A percentile compares a stretch with the other conserved stretches of the same genome.
phyloP scores from a whole-genome alignment of 305 asterid species.

The Fraxinus sp. region DNA sequence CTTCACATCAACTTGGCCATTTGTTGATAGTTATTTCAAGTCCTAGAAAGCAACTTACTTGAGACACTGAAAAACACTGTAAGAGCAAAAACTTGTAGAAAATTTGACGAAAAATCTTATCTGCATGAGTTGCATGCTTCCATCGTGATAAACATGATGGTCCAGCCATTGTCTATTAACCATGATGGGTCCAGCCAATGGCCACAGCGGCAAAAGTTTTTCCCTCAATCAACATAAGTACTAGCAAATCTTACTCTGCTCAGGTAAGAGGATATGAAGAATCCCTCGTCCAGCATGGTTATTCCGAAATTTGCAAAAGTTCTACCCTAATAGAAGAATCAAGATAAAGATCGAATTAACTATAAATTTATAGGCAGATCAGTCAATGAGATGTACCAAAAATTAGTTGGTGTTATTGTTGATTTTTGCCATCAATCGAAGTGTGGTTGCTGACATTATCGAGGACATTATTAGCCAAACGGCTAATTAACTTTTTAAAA shows the following conservation, averaged over 20 bases:
- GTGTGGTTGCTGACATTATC: not conserved
- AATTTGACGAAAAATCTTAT: slow-evolving; percentile 8
- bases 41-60: slow-evolving; percentile 41
- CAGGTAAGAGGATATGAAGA: not conserved
- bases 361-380: not conserved
- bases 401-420: not conserved
- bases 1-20: slow-evolving; percentile 59
- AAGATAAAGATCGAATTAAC: not conserved
- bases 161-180: not conserved
- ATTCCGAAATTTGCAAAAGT: not conserved
- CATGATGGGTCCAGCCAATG: not conserved
- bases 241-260: not conserved
- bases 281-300: not conserved
- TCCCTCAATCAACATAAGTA: not conserved
- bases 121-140: slow-evolving; percentile 15
- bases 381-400: not conserved
- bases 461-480: not conserved
- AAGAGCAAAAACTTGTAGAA: not conserved
- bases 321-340: not conserved
- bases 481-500: too few relatives aligned
- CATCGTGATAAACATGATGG: not conserved
- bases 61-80: slow-evolving; percentile 18
- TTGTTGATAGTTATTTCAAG: slow-evolving; percentile 55
- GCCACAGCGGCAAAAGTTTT: not conserved
- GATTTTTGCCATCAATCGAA: not conserved